Conservation (phyloP, 2,329 filamentous ascomycete genomes). For the Claviceps pusilla region DNA sequence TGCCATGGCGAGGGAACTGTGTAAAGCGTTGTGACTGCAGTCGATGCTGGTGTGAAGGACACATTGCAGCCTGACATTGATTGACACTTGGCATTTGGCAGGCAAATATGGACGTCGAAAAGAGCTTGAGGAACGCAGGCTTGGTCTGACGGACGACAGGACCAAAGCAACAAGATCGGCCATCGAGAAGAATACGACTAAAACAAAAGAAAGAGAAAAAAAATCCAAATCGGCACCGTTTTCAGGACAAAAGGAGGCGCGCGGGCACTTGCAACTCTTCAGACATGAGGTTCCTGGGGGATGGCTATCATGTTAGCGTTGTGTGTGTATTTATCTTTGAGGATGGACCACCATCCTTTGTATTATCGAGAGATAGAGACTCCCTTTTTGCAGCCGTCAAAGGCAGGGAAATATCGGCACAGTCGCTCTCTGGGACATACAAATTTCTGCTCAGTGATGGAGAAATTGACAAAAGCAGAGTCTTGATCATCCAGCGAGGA, state of each 20-base stretch:
- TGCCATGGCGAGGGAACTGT: background rate
- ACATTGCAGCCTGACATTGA: constrained; percentile 16
- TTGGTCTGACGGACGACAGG: constrained; percentile 11
- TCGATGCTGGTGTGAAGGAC: constrained; percentile 5
- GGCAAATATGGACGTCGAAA: constrained; percentile 13
- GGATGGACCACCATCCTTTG: constrained; percentile 28
- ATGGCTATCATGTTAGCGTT: constrained; percentile 15
- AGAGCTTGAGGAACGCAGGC: constrained; percentile 15
- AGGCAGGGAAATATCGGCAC: background rate
- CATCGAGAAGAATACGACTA: constrained; percentile 17
- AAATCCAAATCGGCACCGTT: background rate
- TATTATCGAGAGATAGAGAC: constrained; percentile 23
- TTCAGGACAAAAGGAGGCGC: constrained; percentile 12
- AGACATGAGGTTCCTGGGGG: constrained; percentile 10
- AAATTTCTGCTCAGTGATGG: background rate
- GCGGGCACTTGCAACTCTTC: constrained; percentile 1
- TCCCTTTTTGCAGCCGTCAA: background rate
- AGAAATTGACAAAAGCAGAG: background rate
- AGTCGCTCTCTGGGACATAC: background rate
- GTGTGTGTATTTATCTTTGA: constrained; percentile 27
- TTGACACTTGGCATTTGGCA: constrained; percentile 12
- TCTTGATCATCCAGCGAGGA: background rate
- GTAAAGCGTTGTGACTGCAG: background rate
- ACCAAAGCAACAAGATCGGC: constrained; percentile 13
- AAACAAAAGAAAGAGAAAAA: background rate